Conservation (phyloP, 139 green algal species). For the Chlorella sorokiniana region DNA sequence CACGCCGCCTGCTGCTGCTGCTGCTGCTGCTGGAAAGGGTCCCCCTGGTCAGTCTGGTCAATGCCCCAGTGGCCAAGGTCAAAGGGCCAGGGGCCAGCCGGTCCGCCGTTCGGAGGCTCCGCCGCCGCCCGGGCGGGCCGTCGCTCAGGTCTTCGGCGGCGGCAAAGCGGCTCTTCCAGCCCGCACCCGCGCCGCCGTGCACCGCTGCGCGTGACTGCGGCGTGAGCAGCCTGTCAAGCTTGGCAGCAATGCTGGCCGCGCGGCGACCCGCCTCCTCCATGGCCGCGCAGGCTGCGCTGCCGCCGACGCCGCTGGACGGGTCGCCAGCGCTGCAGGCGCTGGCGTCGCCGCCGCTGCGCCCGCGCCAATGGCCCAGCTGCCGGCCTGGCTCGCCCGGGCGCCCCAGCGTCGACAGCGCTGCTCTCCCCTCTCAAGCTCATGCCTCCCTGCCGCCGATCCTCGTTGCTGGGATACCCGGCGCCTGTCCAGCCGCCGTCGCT, state of each 20-base stretch:
- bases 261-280: constrained; percentile 30
- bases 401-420: neutral
- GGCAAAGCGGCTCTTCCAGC: constrained; percentile 23
- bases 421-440: neutral
- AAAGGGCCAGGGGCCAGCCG: too few relatives aligned
- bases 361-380: constrained; percentile 10
- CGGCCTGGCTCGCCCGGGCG: neutral
- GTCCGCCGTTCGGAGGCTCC: too few relatives aligned
- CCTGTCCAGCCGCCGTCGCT: neutral
- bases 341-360: neutral
- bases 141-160: too few relatives aligned
- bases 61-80: too few relatives aligned
- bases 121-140: too few relatives aligned
- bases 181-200: neutral
- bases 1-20: neutral
- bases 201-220: constrained; percentile 9
- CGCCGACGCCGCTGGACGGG: neutral
- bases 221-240: constrained; percentile 13
- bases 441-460: neutral
- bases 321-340: neutral
- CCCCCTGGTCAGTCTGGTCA: too few relatives aligned
- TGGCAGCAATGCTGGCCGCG: constrained; percentile 29
- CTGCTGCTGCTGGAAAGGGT: neutral
- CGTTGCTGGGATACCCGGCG: neutral
- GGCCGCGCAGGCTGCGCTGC: neutral